A percentile compares a stretch with the other conserved stretches of the same genome.
phyloP scores from a whole-genome alignment of 75 land plant species.

The Picea sitchensis region DNA sequence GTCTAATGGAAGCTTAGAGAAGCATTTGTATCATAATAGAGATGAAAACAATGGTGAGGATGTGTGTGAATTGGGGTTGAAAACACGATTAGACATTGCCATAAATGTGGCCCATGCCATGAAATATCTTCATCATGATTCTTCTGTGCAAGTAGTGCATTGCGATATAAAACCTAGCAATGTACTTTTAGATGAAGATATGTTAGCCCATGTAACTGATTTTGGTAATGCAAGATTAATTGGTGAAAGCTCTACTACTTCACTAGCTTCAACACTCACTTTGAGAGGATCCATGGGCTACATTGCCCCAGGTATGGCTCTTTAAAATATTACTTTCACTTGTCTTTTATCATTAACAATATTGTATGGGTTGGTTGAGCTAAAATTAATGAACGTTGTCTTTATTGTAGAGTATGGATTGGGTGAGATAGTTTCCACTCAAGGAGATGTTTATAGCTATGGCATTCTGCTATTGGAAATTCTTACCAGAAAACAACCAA shows the following conservation, averaged over 20 bases:
- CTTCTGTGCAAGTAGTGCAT: slow-evolving; percentile 59
- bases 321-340: background rate
- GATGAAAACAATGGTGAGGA: background rate
- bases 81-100: slow-evolving; percentile 37
- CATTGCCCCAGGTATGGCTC: slow-evolving; percentile 81
- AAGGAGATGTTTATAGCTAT: slow-evolving; percentile 38
- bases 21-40: slow-evolving; percentile 35
- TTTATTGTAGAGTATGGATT: slow-evolving; percentile 22
- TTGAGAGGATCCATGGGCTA: slow-evolving; percentile 70
- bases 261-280: slow-evolving; percentile 25
- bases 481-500: slow-evolving; percentile 13
- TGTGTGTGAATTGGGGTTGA: slow-evolving; percentile 24
- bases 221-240: slow-evolving; percentile 69
- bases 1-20: slow-evolving; percentile 79
- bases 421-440: slow-evolving; percentile 13
- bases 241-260: slow-evolving; percentile 21
- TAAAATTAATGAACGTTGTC: background rate
- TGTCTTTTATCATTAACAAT: background rate
- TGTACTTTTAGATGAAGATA: slow-evolving; percentile 64
- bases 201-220: slow-evolving; percentile 65
- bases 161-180: slow-evolving; percentile 89
- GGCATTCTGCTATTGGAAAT: slow-evolving; percentile 34
- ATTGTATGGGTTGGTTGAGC: background rate
- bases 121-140: slow-evolving; percentile 76
- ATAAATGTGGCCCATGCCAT: slow-evolving; percentile 63